Percentiles rank a stretch among this genome's conserved stretches.
phyloP scores from a whole-genome alignment of 169 alveolate species.

The Plasmodium vivax region DNA sequence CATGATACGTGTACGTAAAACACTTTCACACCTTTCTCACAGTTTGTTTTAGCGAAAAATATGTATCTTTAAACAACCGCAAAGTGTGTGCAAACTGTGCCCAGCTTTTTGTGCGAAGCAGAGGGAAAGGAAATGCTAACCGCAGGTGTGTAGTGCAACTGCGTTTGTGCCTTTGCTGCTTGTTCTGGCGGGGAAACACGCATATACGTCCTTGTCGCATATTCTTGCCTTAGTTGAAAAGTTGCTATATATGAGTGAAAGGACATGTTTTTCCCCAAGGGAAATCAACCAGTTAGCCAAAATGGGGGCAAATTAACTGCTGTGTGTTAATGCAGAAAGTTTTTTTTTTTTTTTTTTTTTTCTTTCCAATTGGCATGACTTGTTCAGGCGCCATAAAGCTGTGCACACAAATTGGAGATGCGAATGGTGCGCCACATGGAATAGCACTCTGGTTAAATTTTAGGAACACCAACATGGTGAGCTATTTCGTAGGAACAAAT shows the following conservation, averaged over 20 bases:
- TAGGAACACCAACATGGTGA: neutral
- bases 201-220: neutral
- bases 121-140: neutral
- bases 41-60: neutral
- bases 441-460: neutral
- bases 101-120: neutral
- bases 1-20: neutral
- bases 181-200: neutral
- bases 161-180: neutral
- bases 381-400: neutral
- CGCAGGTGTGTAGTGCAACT: neutral
- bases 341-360: neutral
- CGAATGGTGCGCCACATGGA: neutral
- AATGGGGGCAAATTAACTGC: neutral
- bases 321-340: neutral
- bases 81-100: neutral
- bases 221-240: neutral
- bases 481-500: neutral
- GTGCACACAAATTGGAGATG: neutral
- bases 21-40: neutral
- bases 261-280: neutral
- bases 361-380: neutral
- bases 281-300: neutral
- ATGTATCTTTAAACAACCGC: neutral
- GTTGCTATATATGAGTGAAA: neutral